Percentiles rank a stretch among this genome's conserved stretches.
phyloP scores from a whole-genome alignment of 202 grass and related monocot genomes.

The Bolboschoenoplectus hybrid region DNA sequence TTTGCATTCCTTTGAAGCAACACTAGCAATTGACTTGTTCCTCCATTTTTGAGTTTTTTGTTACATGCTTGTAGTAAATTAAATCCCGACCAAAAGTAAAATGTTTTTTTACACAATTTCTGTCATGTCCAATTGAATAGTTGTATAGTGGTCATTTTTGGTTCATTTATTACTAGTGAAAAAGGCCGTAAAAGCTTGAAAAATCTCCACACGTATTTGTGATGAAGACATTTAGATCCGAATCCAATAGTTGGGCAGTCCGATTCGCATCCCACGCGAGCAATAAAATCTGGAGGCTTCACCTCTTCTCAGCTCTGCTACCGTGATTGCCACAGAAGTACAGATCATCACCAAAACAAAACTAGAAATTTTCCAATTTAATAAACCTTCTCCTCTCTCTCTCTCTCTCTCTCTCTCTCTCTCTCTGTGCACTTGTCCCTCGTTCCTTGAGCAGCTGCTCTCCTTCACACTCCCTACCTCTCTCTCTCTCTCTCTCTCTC shows the following conservation, averaged over 20 bases:
- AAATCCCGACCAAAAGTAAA: background rate
- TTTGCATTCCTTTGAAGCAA: background rate
- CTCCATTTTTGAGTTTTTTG: background rate
- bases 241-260: background rate
- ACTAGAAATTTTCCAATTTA: slow-evolving; percentile 21
- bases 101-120: background rate
- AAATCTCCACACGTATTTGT: slow-evolving; percentile 32
- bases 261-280: background rate
- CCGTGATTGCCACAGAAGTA: slow-evolving; percentile 20
- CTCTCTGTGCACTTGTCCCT: background rate
- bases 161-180: slow-evolving; percentile 13
- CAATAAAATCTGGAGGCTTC: slow-evolving; percentile 31
- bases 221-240: slow-evolving; percentile 26
- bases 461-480: too few species aligned
- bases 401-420: slow-evolving; percentile 7
- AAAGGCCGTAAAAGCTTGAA: slow-evolving; percentile 13
- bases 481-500: background rate
- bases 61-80: background rate
- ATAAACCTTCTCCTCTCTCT: background rate
- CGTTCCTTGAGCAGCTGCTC: background rate
- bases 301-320: background rate
- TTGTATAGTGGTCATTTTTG: background rate
- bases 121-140: slow-evolving; percentile 15
- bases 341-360: background rate
- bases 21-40: background rate